Conservation (phyloP, 495 filamentous ascomycete species). For the Bryoglossum gracile region DNA sequence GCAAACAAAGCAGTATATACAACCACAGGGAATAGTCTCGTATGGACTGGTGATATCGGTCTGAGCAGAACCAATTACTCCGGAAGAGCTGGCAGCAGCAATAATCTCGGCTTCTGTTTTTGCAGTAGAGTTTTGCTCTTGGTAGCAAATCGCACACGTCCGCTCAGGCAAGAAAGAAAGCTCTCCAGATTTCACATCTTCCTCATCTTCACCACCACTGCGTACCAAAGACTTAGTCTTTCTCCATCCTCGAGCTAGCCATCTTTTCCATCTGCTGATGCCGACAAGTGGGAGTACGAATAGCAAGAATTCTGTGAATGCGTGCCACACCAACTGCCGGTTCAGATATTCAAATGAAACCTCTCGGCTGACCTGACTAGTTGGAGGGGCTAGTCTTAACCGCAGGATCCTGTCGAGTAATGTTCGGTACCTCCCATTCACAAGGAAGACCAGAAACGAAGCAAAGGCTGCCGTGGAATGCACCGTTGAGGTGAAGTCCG, state of each 20-base stretch:
- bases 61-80: constrained; percentile 77
- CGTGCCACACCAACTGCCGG: constrained; percentile 96
- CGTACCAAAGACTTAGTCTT: constrained; percentile 60
- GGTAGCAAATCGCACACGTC: constrained; percentile 97
- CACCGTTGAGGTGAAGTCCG: constrained; percentile 56
- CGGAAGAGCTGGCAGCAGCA: constrained; percentile 54
- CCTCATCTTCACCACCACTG: constrained; percentile 35
- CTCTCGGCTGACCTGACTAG: constrained; percentile 74
- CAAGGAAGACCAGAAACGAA: constrained; percentile 83
- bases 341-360: constrained; percentile 98
- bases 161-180: constrained; percentile 81
- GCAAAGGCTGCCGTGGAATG: constrained; percentile 74
- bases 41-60: constrained; percentile 98
- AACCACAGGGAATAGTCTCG: constrained; percentile 83
- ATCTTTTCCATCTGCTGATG: constrained; percentile 85
- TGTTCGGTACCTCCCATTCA: constrained; percentile 87
- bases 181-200: constrained; percentile 60
- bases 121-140: constrained; percentile 69
- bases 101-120: constrained; percentile 63
- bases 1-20: constrained; percentile 96
- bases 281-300: constrained; percentile 93
- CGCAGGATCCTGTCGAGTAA: constrained; percentile 79
- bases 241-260: constrained; percentile 76
- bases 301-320: constrained; percentile 94
- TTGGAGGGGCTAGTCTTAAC: constrained; percentile 77